phyloP scores from a whole-genome alignment of 306 rosid genomes.

The Prunus salicina region DNA sequence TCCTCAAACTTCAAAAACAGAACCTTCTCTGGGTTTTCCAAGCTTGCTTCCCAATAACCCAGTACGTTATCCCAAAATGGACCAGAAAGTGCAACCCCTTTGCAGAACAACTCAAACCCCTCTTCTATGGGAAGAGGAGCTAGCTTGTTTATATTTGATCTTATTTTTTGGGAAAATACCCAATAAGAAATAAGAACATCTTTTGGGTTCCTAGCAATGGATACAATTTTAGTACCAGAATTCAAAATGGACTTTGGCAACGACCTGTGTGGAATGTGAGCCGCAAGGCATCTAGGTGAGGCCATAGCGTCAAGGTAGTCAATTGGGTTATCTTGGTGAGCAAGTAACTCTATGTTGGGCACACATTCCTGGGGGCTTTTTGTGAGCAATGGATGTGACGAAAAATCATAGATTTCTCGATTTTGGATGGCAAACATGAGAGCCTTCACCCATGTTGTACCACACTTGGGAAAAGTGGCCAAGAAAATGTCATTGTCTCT shows the following conservation, averaged over 20 bases:
- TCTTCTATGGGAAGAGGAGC: slow-evolving; percentile 1
- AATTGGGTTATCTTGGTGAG: background rate
- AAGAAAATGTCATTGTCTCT: background rate
- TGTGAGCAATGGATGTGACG: slow-evolving; percentile 6
- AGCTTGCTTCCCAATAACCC: slow-evolving; percentile 19
- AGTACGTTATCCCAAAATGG: slow-evolving; percentile 24
- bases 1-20: slow-evolving; percentile 18
- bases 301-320: background rate
- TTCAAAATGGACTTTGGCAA: slow-evolving; percentile 8
- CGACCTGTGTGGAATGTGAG: background rate
- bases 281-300: background rate
- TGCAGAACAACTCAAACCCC: slow-evolving; percentile 24
- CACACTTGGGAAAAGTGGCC: slow-evolving; percentile 9
- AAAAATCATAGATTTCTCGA: background rate
- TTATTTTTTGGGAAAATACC: slow-evolving; percentile 14
- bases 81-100: background rate
- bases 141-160: background rate
- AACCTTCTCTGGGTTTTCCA: slow-evolving; percentile 15
- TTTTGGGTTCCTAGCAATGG: slow-evolving; percentile 44
- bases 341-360: background rate
- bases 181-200: slow-evolving; percentile 42
- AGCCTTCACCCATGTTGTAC: slow-evolving; percentile 21
- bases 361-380: background rate
- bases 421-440: background rate
- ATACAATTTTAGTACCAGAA: slow-evolving; percentile 21